Base-by-base conservation (phyloP, 2,329 filamentous ascomycete species). In the Uncinocarpus reesii region DNA sequence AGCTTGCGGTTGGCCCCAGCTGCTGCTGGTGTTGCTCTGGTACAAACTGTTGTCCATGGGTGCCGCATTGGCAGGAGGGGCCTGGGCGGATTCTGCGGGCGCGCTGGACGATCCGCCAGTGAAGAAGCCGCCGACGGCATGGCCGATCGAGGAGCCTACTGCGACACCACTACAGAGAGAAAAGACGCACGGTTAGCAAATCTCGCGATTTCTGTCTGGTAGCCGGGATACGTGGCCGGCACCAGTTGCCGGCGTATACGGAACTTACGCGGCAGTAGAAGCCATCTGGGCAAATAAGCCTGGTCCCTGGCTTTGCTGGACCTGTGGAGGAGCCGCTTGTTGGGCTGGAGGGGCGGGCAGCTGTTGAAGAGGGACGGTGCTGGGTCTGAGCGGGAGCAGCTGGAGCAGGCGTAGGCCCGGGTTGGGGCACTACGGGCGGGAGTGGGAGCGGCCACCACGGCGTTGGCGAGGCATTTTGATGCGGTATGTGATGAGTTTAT, bases 251-350 rank as follows among this genome's bases (percentile, higher is more conserved):
- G n/a, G n/a, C 11, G 18, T n/a, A 28, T 11, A 16, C 3, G 13
- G 32, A 10, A 81, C 88, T 74, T 83, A 96, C 90, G 92, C 92
- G 67, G 92, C 92, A 50, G 92, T 98, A 65, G 83, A 88, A 57
- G 92, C 92, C 85, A 98, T 95, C 76, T 96, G 87, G 51, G 87
- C 90, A 59, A 98, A 87, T 8, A 98, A 76, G 55, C 92, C 90
- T 4, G 87, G 82, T 23, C 88, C 86, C 56, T 83, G 76, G 47
- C 73, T 70, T 56, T 32, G 28, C 28, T 74, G 66, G 47, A 69
- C 55, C 47, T 57, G 56, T 34, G 53, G 35, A 10, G 52, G 53
- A 45, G 55, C 46, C 23, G 51, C 51, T 35, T 53, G 31, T 29
- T 57, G 58, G 51, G 56, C 66, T 40, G 65, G 60, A 53, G 69